Evolutionary conservation across 78 protist species (phyloP).

Genomic region (Dictyostelium discoideum): DNA sequence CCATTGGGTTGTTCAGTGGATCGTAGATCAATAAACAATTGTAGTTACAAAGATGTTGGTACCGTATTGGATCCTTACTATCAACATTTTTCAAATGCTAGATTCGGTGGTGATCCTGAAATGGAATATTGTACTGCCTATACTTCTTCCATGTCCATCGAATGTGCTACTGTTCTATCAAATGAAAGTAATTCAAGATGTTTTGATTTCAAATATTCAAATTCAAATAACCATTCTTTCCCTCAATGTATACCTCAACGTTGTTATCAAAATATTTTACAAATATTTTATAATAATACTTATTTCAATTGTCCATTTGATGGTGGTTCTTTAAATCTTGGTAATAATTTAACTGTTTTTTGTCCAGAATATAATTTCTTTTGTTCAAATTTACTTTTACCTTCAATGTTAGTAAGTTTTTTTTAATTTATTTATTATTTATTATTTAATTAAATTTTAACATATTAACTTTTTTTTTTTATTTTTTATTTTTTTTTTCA

Average conservation of each 20-base stretch:
- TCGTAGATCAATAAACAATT: background rate
- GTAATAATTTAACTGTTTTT: background rate
- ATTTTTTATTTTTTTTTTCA: background rate
- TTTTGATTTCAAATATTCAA: background rate
- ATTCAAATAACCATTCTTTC: background rate
- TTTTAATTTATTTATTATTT: background rate
- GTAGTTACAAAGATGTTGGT: background rate
- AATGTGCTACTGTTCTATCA: background rate
- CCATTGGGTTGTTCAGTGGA: slow-evolving; percentile 19
- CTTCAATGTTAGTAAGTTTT: background rate
- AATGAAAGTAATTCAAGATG: slow-evolving; percentile 2
- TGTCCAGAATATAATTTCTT: slow-evolving; percentile 18
- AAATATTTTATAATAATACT: background rate
- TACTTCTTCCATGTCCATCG: background rate
- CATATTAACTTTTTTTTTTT: background rate
- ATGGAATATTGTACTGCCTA: slow-evolving; percentile 1
- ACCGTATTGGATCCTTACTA: background rate
- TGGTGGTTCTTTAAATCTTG: background rate
- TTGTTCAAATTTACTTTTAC: slow-evolving; percentile 2
- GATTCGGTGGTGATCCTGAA: background rate
- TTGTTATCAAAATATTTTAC: background rate
- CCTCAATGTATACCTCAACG: background rate
- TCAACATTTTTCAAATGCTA: slow-evolving; percentile 10
- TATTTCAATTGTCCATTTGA: background rate
- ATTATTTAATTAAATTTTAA: no score